Percentiles rank a stretch among this genome's conserved stretches.
Evolutionary conservation across 2,329 filamentous ascomycete species (phyloP).

Genomic region (Atkinsonella hypoxylon): DNA sequence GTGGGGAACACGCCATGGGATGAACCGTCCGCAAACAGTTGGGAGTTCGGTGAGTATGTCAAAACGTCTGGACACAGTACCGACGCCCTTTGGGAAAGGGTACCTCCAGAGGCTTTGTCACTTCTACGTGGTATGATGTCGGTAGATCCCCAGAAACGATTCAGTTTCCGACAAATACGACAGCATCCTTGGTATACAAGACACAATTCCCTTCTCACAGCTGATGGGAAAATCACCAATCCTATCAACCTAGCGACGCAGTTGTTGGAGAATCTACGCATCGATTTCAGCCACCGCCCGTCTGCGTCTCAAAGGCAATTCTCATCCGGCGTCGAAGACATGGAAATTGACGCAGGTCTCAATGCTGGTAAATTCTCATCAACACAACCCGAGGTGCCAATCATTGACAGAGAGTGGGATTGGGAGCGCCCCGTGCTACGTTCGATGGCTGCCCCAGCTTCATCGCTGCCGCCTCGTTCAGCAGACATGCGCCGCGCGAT

Average conservation of each 20-base stretch:
- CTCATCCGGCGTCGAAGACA: slow-evolving; percentile 34
- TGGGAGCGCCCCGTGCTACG: slow-evolving; percentile 67
- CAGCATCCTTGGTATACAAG: slow-evolving; percentile 93
- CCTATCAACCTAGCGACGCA: slow-evolving; percentile 79
- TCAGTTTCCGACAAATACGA: slow-evolving; percentile 76
- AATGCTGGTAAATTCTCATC: slow-evolving; percentile 48
- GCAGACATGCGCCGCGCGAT: slow-evolving; percentile 28
- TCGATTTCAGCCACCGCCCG: slow-evolving; percentile 68
- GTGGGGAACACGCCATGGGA: slow-evolving; percentile 98
- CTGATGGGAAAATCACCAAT: slow-evolving; percentile 64
- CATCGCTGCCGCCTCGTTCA: slow-evolving; percentile 21
- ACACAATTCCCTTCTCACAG: slow-evolving; percentile 61
- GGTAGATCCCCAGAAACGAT: slow-evolving; percentile 60
- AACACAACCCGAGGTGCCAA: slow-evolving; percentile 75
- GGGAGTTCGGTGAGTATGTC: slow-evolving; percentile 83
- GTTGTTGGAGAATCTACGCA: slow-evolving; percentile 84
- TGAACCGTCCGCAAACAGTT: slow-evolving; percentile 72
- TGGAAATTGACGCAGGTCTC: slow-evolving; percentile 54
- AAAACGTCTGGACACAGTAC: slow-evolving; percentile 66
- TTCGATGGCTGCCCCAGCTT: slow-evolving; percentile 30
- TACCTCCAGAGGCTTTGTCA: slow-evolving; percentile 65
- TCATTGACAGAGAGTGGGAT: slow-evolving; percentile 67
- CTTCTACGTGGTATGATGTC: slow-evolving; percentile 89
- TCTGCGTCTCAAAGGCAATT: slow-evolving; percentile 32
- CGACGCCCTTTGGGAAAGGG: slow-evolving; percentile 73